Evolutionary conservation across 2,329 filamentous ascomycete species (phyloP), one percentile per base, ranked within the genome.

Genomic region (Pezizomycotina sp.): DNA sequence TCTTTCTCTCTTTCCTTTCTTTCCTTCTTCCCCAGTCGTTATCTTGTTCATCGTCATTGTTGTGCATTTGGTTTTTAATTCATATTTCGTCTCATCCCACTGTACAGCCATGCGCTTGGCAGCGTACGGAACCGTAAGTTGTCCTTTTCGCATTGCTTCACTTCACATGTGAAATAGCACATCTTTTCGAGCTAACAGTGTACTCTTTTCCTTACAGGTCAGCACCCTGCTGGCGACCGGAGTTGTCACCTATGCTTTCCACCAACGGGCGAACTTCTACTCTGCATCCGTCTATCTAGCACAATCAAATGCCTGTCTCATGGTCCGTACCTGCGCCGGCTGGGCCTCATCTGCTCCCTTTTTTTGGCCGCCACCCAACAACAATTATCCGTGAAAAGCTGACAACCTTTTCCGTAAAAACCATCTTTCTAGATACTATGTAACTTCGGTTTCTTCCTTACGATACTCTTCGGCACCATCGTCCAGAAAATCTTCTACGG

Each of bases 231-330:
- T 92, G 55, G 86, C 86, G 51, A 77, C 72, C 48, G 71, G 74
- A 51, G 83, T 92, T 42, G 68, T 93, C 43, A 61, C 92, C 40
- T 89, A 84, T 55, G 86, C 89, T 45, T 86, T 95, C 60, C 78
- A 89, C 55, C 81, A 95, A 61, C 74, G 89, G 47, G 77, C 89
- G 47, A 98, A 98, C 61, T 98, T 95, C 66, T 98, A 98, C 62
- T 91, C 86, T 36, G 84, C 89, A 48, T 89, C 83, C 61, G 89
- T 98, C 31, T 92, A 95, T 60, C 72, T 98, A 32, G 81, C 84
- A 25, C 86, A 95, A 60, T 93, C 83, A 59, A 95, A 89, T 62
- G 76, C 91, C 51, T 95, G 86, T 56, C 64, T 95, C 34, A 79
- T 95, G 71, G 80, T 89, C 58, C 50, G 69, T 59, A 20, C 26